Conservation (phyloP, 2,329 filamentous ascomycete genomes). For the Cladophialophora bantiana region DNA sequence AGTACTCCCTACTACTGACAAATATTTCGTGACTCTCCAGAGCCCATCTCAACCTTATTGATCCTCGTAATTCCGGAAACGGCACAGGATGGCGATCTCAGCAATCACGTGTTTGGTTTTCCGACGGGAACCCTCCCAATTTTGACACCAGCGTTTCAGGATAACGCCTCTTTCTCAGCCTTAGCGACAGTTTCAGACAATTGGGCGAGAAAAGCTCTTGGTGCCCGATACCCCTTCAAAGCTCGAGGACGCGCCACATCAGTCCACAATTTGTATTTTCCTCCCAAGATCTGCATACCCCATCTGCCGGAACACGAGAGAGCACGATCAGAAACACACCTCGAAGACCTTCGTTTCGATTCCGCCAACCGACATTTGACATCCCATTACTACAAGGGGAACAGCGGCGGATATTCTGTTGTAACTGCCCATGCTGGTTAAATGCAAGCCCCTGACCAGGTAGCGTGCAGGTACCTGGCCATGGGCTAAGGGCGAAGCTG, state of each 20-base stretch:
- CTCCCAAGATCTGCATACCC: conserved; percentile 9
- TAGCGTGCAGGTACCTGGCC: background rate
- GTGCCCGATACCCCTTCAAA: conserved; percentile 8
- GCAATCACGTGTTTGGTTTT: conserved; percentile 13
- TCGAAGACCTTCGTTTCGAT: background rate
- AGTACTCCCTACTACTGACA: background rate
- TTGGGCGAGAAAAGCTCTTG: conserved; percentile 13
- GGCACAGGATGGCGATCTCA: conserved; percentile 10
- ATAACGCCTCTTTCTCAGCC: conserved; percentile 13
- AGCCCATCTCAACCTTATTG: conserved; percentile 13
- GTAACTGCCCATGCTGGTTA: background rate
- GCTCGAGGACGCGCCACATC: background rate
- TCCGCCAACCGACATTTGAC: conserved; percentile 10
- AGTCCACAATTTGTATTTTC: background rate
- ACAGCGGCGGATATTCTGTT: background rate
- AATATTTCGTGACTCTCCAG: background rate
- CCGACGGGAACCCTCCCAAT: conserved; percentile 1
- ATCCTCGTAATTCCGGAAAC: conserved; percentile 23
- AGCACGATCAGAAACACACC: conserved; percentile 1
- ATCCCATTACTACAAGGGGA: conserved; percentile 25
- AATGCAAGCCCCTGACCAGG: conserved; percentile 19
- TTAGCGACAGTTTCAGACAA: conserved; percentile 21
- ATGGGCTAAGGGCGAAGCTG: background rate
- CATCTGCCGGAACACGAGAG: background rate
- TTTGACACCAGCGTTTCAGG: conserved; percentile 19